These are phyloP conservation scores for Ophiostoma sp. DNA, from an alignment of 2,329 filamentous ascomycete genomes.

Conservation along the genomic window DNA sequence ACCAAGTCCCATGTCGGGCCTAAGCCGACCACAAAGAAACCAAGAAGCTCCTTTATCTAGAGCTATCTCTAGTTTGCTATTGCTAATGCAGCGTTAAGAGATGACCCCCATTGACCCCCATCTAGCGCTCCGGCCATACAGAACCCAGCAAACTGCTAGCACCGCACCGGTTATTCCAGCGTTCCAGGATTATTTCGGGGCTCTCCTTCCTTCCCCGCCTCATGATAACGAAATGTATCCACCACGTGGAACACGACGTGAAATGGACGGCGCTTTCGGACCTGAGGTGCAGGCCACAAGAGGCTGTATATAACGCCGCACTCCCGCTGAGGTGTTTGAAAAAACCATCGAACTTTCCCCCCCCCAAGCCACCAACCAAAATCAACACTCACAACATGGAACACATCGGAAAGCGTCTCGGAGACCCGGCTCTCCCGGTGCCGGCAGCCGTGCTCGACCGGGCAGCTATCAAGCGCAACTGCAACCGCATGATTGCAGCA, in stretches of 20 bases:
- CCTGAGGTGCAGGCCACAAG: neutral
- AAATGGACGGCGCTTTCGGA: constrained; percentile 5
- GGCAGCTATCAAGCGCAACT: constrained; percentile 62
- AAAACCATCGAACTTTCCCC: neutral
- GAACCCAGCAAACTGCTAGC: neutral
- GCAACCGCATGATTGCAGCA: constrained; percentile 64
- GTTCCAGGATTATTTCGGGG: neutral
- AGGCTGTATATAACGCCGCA: neutral
- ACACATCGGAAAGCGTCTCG: constrained; percentile 50
- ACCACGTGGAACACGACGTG: constrained; percentile 1
- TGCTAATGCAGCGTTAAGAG: neutral
- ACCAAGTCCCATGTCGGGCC: neutral
- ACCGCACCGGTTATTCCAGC: neutral
- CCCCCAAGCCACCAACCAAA: neutral
- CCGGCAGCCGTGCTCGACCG: constrained; percentile 66
- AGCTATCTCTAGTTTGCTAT: neutral
- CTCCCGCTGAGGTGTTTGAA: neutral
- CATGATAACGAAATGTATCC: constrained; percentile 12
- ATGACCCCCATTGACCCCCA: constrained; percentile 10
- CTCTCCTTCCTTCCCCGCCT: constrained; percentile 1
- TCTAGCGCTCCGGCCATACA: neutral
- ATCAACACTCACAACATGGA: constrained; percentile 13
- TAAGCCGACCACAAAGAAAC: neutral
- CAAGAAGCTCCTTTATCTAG: neutral
- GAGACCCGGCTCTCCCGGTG: constrained; percentile 52